These are phyloP conservation scores for Pythium phragmitis DNA, from an alignment of 352 stramenopile species.

Conservation along the genomic window DNA sequence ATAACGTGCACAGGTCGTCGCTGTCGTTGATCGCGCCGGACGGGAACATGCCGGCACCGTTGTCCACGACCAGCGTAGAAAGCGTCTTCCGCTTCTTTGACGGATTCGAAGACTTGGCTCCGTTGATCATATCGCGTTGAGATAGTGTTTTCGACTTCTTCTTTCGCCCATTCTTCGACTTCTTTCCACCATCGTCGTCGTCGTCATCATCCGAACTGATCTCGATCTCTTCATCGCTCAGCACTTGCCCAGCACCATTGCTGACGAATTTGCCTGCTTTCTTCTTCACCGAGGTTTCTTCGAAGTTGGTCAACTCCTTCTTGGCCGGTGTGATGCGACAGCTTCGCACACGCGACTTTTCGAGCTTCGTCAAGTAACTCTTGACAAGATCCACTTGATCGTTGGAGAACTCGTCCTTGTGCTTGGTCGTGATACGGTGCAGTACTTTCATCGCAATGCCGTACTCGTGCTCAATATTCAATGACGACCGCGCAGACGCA, in stretches of 20 bases:
- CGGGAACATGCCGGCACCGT: slow-evolving; percentile 37
- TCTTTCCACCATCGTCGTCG: slow-evolving; percentile 29
- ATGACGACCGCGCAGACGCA: slow-evolving; percentile 30
- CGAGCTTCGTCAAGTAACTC: slow-evolving; percentile 66
- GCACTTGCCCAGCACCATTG: slow-evolving; percentile 8
- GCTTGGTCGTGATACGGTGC: slow-evolving; percentile 70
- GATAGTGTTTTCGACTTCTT: slow-evolving; percentile 32
- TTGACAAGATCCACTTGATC: slow-evolving; percentile 84
- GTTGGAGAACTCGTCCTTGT: slow-evolving; percentile 76
- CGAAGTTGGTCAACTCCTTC: slow-evolving; percentile 17
- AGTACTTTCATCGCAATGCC: slow-evolving; percentile 86
- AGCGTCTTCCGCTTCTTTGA: slow-evolving; percentile 34
- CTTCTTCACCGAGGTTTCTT: slow-evolving; percentile 29
- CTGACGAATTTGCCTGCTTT: slow-evolving; percentile 20
- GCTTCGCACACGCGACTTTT: slow-evolving; percentile 82
- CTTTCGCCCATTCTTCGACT: slow-evolving; percentile 2
- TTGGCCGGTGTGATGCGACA: slow-evolving; percentile 51
- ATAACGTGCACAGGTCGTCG: slow-evolving; percentile 91
- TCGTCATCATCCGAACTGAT: slow-evolving; percentile 41
- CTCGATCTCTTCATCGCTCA: slow-evolving; percentile 45
- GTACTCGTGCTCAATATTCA: slow-evolving; percentile 82
- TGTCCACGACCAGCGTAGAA: slow-evolving; percentile 2
- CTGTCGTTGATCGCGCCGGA: slow-evolving; percentile 77
- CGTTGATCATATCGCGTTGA: slow-evolving; percentile 1
- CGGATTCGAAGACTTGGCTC: slow-evolving; percentile 16